phyloP scores from a whole-genome alignment of 148 eudicot species.

The Nepenthes gracilis region DNA sequence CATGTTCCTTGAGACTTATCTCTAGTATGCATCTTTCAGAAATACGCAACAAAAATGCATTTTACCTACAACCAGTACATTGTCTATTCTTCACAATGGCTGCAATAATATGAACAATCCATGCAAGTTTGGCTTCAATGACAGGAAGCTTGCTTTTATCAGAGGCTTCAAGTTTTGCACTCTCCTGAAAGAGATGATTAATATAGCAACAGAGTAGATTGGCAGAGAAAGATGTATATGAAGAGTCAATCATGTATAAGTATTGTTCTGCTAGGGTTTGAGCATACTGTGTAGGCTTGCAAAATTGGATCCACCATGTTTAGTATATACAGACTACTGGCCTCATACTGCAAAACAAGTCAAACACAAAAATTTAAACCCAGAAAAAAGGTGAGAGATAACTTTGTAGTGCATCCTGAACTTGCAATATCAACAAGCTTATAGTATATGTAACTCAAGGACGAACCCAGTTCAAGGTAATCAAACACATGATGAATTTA shows the following conservation, averaged over 20 bases:
- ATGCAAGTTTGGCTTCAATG: conserved; percentile 77
- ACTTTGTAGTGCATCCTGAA: not conserved
- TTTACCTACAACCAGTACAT: conserved; percentile 40
- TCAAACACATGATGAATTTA: not conserved
- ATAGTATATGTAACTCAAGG: not conserved
- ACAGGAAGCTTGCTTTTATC: conserved; percentile 38
- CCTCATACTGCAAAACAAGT: conserved; percentile 58
- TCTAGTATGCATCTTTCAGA: no score
- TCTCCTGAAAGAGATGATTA: conserved; percentile 33
- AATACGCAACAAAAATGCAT: not conserved
- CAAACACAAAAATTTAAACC: not conserved
- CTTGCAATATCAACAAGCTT: not conserved
- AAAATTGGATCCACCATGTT: conserved; percentile 60
- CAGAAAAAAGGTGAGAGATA: not conserved
- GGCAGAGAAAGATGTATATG: no score
- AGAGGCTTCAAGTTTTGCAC: conserved; percentile 41
- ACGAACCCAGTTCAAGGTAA: not conserved
- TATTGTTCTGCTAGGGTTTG: not conserved
- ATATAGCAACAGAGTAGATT: no score
- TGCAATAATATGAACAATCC: conserved; percentile 87
- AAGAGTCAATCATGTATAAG: not conserved
- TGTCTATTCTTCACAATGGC: conserved; percentile 57
- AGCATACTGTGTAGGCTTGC: conserved; percentile 64
- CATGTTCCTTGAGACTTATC: no score
- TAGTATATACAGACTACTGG: conserved; percentile 48